Conservation (phyloP, 2,329 filamentous ascomycete genomes). For the Colletotrichum lentis region DNA sequence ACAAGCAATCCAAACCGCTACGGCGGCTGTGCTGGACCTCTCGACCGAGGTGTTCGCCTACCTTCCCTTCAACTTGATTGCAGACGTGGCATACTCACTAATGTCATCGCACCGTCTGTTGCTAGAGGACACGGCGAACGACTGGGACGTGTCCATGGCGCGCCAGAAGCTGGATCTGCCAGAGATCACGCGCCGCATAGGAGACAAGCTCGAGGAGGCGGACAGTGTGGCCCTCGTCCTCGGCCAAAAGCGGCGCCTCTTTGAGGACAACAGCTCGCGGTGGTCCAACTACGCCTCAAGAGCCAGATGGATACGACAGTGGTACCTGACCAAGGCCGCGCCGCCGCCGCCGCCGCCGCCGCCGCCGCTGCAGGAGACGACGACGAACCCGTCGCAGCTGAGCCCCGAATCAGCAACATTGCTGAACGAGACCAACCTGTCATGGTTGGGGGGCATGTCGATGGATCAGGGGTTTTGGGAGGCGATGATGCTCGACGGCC, state of each 20-base stretch:
- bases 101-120: constrained; percentile 49
- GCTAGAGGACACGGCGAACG: constrained; percentile 45
- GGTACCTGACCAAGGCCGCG: constrained; percentile 45
- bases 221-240: constrained; percentile 42
- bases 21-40: constrained; percentile 42
- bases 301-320: constrained; percentile 52
- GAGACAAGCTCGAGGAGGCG: constrained; percentile 46
- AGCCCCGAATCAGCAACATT: not conserved
- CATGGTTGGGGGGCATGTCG: constrained; percentile 8
- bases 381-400: not conserved
- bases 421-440: constrained; percentile 1
- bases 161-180: constrained; percentile 48
- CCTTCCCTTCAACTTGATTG: constrained; percentile 45
- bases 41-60: constrained; percentile 42
- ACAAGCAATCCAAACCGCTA: constrained; percentile 42
- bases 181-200: constrained; percentile 42
- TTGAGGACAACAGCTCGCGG: constrained; percentile 46
- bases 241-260: constrained; percentile 41
- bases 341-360: too few relatives aligned
- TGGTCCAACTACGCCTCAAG: constrained; percentile 48
- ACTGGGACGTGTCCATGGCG: constrained; percentile 50
- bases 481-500: constrained; percentile 20
- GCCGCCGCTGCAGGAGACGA: not conserved
- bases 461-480: constrained; percentile 31
- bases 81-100: constrained; percentile 47